A percentile compares a stretch with the other conserved stretches of the same genome.
Conservation (phyloP, 495 filamentous ascomycete species). For the Evernia prunastri region DNA sequence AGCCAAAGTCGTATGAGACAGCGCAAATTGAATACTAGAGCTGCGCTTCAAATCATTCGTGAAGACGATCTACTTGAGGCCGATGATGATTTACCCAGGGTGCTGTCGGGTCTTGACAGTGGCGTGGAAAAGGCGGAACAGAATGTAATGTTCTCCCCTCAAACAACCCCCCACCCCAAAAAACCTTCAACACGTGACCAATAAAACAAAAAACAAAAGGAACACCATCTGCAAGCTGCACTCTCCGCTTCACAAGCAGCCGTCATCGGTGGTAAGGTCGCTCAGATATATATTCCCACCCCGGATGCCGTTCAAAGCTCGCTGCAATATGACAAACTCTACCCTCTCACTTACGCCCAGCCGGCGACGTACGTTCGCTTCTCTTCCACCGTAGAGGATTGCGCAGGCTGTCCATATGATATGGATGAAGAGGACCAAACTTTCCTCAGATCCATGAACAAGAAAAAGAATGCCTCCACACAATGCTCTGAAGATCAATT, state of each 20-base stretch:
- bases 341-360: constrained; percentile 68
- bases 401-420: constrained; percentile 77
- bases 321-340: constrained; percentile 80
- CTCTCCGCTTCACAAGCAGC: constrained; percentile 66
- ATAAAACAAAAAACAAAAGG: constrained; percentile 63
- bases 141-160: not conserved
- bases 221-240: constrained; percentile 95
- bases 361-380: constrained; percentile 94
- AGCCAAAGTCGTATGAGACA: constrained; percentile 7
- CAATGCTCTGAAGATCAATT: constrained; percentile 84
- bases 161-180: constrained; percentile 12
- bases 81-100: constrained; percentile 6
- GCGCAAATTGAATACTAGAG: constrained; percentile 4
- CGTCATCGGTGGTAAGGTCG: constrained; percentile 63
- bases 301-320: constrained; percentile 69
- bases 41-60: constrained; percentile 1
- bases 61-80: constrained; percentile 3
- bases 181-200: constrained; percentile 23
- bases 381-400: constrained; percentile 96
- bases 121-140: constrained; percentile 7
- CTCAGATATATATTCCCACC: constrained; percentile 74
- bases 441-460: constrained; percentile 78
- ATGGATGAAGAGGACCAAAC: constrained; percentile 84
- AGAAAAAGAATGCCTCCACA: constrained; percentile 50
- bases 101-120: constrained; percentile 7